Evolutionary conservation across 2,329 filamentous ascomycete genomes (phyloP).

Genomic region (Fusarium compactum): DNA sequence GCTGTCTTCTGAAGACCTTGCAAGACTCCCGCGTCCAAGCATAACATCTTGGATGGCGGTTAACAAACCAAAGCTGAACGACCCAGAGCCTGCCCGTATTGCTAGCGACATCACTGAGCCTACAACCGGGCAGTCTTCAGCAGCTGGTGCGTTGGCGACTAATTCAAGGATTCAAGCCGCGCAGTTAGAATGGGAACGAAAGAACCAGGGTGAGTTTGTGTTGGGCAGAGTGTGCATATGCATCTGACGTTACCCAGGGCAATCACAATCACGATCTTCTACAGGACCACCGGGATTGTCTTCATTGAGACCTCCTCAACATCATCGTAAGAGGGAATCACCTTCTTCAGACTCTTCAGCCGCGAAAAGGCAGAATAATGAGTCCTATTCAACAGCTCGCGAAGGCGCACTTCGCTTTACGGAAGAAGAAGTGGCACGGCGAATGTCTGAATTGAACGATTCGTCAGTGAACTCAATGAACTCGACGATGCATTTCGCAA

Average conservation of each 20-base stretch:
- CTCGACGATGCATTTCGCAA: conserved; percentile 20
- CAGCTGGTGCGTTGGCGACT: conserved; percentile 15
- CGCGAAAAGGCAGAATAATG: conserved; percentile 20
- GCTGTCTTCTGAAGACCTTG: conserved; percentile 19
- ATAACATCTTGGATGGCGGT: conserved; percentile 35
- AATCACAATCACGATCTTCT: conserved; percentile 1
- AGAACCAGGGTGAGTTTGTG: conserved; percentile 14
- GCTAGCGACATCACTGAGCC: conserved; percentile 42
- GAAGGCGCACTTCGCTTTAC: conserved; percentile 36
- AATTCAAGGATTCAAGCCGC: conserved; percentile 46
- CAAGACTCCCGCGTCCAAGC: conserved; percentile 33
- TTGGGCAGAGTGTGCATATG: neutral
- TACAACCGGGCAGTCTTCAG: conserved; percentile 7
- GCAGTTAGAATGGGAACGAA: conserved; percentile 50
- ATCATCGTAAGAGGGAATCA: conserved; percentile 27
- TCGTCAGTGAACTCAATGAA: conserved; percentile 6
- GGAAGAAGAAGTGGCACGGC: conserved; percentile 34
- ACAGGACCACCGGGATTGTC: conserved; percentile 4
- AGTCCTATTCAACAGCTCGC: neutral
- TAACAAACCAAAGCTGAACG: conserved; percentile 14
- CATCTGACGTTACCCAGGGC: conserved; percentile 23
- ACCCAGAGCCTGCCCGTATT: conserved; percentile 33
- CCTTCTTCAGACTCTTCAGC: conserved; percentile 7
- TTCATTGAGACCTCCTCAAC: conserved; percentile 2
- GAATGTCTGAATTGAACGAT: conserved; percentile 15